Base-by-base conservation (phyloP, 176 grass and related monocot species). In the Oryza officinalis region DNA sequence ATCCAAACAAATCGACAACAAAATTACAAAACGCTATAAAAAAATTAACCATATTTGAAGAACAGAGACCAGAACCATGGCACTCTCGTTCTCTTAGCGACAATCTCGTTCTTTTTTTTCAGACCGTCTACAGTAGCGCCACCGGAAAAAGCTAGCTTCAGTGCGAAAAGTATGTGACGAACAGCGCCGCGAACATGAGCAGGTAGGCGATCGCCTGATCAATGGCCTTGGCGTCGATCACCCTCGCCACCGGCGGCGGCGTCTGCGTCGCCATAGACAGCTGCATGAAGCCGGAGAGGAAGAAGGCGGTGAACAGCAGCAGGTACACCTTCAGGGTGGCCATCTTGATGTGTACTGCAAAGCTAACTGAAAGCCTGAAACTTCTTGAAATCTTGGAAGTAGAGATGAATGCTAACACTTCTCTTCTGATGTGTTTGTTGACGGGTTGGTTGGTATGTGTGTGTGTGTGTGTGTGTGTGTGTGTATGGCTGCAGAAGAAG, bases 201-300 rank as follows among this genome's bases (percentile, higher is more conserved):
- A 49, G 5, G 71, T 74, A 89, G 15, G 70, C 87, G 40, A 85
- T 52, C 22, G 64, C 82, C 64, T 75, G 82, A 75, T 71, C 82
- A 0, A 80, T 41, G 2, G 38, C 70, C 69, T 69, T 85, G 0
- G 30, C 41, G 17, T 76, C 75, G 0, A 84, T 8, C 44, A 27
- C 75, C 46, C 65, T 25, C 37, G 37, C 7, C 0, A 20, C 50
- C 49, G 11, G 35, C 15, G 32, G 32, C 37, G 37, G 0, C 31
- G 54, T 10, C 8, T n/a, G 32, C 35, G 52, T 26, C 1, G 82
- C 70, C 65, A 73, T 33, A 52, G 65, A 80, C 18, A 89, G 40
- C 77, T 84, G 71, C 77, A 89, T 85, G 77, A 85, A 64, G 7
- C 82, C 87, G 9, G 82, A 76, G 82, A 81, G 69, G 81, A 88